Evolutionary conservation across 495 filamentous ascomycete species (phyloP), one percentile per base, ranked within the genome.

Genomic region (Coniosporium apollinis): DNA sequence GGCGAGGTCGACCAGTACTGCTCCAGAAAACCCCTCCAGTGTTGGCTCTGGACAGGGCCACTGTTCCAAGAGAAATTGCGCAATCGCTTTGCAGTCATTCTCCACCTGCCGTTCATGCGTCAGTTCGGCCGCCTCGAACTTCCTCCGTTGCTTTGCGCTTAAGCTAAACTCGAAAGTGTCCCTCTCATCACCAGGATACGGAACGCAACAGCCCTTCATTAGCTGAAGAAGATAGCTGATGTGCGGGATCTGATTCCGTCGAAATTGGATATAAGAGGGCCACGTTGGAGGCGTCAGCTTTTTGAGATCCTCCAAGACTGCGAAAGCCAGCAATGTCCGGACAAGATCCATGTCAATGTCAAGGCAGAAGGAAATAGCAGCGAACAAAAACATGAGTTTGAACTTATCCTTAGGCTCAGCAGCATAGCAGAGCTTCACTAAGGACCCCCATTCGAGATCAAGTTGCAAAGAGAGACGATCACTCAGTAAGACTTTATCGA

Each of bases 371-470:
- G 60, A 45, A 4, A 70, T 40, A 0, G 53, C n/a, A 0, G 50
- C 55, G 5, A 67, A 42, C 0, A 56, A 32, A 33, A 69, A 69
- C 54, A 66, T 66, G 2, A 69, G 38, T 9, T 31, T 21, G 28
- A 50, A 55, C 0, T 25, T 38, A 18, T 65, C 47, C 22, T 51
- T 19, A 4, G 6, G 2, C 3, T 28, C 9, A 15, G 38, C 36
- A 3, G 36, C 16, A 9, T 38, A 24, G 30, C 54, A 61, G 2
- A 60, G 41, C 14, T 45, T 43, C 22, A 60, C 54, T 13, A 68
- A 41, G 0, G 49, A 33, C n/a, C 65, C 66, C 61, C 62, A 70
- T 25, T 60, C 41, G 2, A 39, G 24, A n/a, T 41, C 39, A 31
- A 63, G 30, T n/a, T 66, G 36, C 0, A 51, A 22, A 4, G 41